phyloP scores from a whole-genome alignment of 768 basidiomycete species.

The Agaricus blazei region DNA sequence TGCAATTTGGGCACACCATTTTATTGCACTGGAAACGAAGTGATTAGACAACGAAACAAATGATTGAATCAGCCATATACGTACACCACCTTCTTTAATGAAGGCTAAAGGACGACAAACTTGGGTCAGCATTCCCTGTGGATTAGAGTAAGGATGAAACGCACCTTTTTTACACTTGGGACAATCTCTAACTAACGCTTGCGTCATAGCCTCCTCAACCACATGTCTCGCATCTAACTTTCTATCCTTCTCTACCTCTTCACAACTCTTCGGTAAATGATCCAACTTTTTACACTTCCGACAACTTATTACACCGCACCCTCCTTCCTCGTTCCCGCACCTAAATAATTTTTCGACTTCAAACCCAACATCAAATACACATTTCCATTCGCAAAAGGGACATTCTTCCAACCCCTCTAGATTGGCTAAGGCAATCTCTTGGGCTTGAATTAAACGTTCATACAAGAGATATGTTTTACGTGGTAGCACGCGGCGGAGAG shows the following conservation, averaged over 20 bases:
- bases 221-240: slow-evolving; percentile 69
- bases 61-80: slow-evolving; percentile 16
- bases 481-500: slow-evolving; percentile 61
- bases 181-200: slow-evolving; percentile 83
- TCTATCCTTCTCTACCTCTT: slow-evolving; percentile 75
- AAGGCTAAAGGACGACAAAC: slow-evolving; percentile 45
- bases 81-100: slow-evolving; percentile 73
- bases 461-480: slow-evolving; percentile 65
- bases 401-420: slow-evolving; percentile 84
- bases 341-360: slow-evolving; percentile 60
- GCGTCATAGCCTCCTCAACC: slow-evolving; percentile 92
- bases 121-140: not conserved
- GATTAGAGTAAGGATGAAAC: slow-evolving; percentile 12
- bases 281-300: slow-evolving; percentile 78
- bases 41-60: not conserved
- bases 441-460: slow-evolving; percentile 68
- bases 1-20: slow-evolving; percentile 76
- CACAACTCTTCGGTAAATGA: slow-evolving; percentile 76
- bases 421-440: slow-evolving; percentile 74
- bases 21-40: slow-evolving; percentile 73
- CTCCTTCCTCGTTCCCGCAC: slow-evolving; percentile 58
- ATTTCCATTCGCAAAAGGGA: slow-evolving; percentile 86
- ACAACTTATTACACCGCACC: slow-evolving; percentile 75
- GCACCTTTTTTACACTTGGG: slow-evolving; percentile 80
- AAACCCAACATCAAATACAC: slow-evolving; percentile 56